Evolutionary conservation across 768 basidiomycete genomes (phyloP).

Genomic region (Lactarius quietus): DNA sequence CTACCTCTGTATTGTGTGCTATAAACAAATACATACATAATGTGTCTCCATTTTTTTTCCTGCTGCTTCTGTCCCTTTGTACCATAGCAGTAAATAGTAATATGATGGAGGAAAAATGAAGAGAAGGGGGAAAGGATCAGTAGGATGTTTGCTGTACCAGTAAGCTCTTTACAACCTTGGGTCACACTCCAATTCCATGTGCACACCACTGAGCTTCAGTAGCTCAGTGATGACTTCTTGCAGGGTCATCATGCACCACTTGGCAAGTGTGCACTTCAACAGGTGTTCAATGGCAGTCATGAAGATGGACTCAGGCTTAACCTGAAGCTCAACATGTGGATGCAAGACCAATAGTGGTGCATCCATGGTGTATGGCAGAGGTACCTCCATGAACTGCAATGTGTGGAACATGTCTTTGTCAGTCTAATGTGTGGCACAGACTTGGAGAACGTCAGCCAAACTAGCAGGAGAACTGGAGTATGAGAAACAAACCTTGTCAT

Average conservation of each 20-base stretch:
- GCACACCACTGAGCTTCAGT: constrained; percentile 50
- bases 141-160: not conserved
- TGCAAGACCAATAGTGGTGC: constrained; percentile 53
- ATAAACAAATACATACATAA: not conserved
- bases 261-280: constrained; percentile 84
- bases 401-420: constrained; percentile 99
- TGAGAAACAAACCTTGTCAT: constrained; percentile 72
- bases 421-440: constrained; percentile 49
- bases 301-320: constrained; percentile 72
- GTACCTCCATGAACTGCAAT: constrained; percentile 50
- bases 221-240: constrained; percentile 83
- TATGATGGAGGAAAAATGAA: not conserved
- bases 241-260: constrained; percentile 89
- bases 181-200: constrained; percentile 3
- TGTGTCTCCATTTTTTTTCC: not conserved
- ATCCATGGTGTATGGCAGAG: constrained; percentile 39
- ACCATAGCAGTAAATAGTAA: not conserved
- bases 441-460: not conserved
- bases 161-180: not conserved
- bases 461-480: too few relatives aligned
- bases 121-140: not conserved
- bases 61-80: not conserved
- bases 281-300: constrained; percentile 91
- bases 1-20: not conserved
- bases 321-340: constrained; percentile 53